Base-by-base conservation (phyloP, 352 stramenopile species). In the Elongisporangium undulatum region DNA sequence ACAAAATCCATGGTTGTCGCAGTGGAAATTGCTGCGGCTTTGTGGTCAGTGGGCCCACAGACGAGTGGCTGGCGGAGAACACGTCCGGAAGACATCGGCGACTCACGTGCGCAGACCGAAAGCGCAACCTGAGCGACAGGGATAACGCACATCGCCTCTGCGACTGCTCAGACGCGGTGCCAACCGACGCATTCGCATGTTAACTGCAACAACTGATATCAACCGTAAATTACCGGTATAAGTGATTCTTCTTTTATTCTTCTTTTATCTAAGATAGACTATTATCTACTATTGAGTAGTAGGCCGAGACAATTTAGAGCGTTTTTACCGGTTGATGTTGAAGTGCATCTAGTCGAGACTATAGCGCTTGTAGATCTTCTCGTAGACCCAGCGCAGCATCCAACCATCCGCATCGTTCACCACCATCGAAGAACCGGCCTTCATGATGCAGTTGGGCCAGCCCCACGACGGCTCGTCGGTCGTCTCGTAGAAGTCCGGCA, bases 381-480 rank as follows among this genome's bases (percentile, higher is more conserved):
- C 64, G 52, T 59, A 59, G 8, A 21, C 51, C 20, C 61, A 62
- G 59, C 61, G 65, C 13, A 71, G n/a, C 65, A 71, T 74, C 67
- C 67, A 74, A 39, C 59, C 67, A 34, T 74, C 63, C 38, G 59
- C 61, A 17, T 66, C 53, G 2, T 59, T 70, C 53, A 74, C 39
- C 1, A 41, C 61, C 58, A 57, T 62, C 2, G 66, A 64, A 17
- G 62, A 66, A 15, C 58, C 62, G n/a, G 66, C 66, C 62, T 62
- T 65, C 66, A 69, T 69, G 34, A 72, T 62, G 21, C 22, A 49
- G 13, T 41, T 49, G 19, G 53, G 58, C 21, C 59, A 71, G 23
- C 70, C 24, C 2, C 10, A 26, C 21, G 57, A 53, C 1, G 63
- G 63, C 6, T 67, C 56, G 2, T 67, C 58, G 0, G 55, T 20